Evolutionary conservation across 2,329 filamentous ascomycete species (phyloP).

Genomic region (Talaromyces sp.): DNA sequence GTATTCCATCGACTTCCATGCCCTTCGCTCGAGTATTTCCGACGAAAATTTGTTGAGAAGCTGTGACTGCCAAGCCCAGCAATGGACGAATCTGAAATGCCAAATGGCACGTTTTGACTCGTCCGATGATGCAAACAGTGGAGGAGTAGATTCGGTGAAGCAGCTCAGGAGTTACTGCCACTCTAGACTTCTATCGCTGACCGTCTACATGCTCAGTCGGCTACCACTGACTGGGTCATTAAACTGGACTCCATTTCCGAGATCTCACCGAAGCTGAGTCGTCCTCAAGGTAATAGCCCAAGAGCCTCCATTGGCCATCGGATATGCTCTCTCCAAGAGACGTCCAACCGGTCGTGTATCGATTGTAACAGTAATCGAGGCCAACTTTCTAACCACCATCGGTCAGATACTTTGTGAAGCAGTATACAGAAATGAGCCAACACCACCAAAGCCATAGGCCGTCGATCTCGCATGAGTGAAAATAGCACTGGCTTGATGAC

Average conservation of each 20-base stretch:
- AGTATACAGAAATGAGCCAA: slow-evolving; percentile 66
- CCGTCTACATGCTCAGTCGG: neutral
- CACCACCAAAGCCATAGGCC: slow-evolving; percentile 61
- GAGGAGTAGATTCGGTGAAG: neutral
- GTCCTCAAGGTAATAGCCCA: slow-evolving; percentile 15
- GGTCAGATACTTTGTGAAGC: slow-evolving; percentile 56
- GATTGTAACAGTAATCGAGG: slow-evolving; percentile 65
- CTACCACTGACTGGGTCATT: neutral
- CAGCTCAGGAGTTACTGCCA: neutral
- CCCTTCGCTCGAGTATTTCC: neutral
- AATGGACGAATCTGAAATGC: neutral
- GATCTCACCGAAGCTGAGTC: neutral
- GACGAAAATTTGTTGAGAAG: neutral
- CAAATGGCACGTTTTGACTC: slow-evolving; percentile 9
- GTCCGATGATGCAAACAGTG: neutral
- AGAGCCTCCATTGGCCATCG: slow-evolving; percentile 27
- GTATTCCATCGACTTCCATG: slow-evolving; percentile 3
- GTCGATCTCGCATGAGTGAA: slow-evolving; percentile 57
- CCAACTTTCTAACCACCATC: slow-evolving; percentile 68
- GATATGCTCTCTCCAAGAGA: slow-evolving; percentile 23
- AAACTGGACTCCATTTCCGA: neutral
- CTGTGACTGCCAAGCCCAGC: neutral
- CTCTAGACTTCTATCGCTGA: neutral
- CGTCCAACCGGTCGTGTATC: slow-evolving; percentile 35
- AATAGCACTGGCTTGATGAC: slow-evolving; percentile 64